Evolutionary conservation across 805 yeast species (phyloP).

Genomic region (Debaryomyces prosopidis): DNA sequence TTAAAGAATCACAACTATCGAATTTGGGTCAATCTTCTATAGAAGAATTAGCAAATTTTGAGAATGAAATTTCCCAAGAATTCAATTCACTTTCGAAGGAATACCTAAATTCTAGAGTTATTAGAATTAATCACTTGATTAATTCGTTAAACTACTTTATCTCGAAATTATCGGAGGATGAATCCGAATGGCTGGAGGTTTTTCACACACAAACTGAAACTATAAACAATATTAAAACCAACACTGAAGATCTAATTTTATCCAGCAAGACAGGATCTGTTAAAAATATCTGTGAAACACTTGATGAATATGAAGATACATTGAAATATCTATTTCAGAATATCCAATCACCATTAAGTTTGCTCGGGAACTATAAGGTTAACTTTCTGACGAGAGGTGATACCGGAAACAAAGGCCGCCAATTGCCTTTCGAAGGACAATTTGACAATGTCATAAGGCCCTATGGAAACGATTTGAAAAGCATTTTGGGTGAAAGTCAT

Average conservation of each 20-base stretch:
- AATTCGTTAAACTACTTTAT: conserved; percentile 24
- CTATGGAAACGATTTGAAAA: conserved; percentile 21
- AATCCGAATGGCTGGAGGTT: conserved; percentile 32
- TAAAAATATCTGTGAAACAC: conserved; percentile 12
- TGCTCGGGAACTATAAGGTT: conserved; percentile 13
- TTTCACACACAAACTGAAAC: conserved; percentile 35
- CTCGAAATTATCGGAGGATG: conserved; percentile 25
- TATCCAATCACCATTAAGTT: conserved; percentile 33
- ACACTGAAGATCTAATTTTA: conserved; percentile 30
- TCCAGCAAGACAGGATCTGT: conserved; percentile 10
- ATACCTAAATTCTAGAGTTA: conserved; percentile 28
- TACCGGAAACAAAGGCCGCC: not conserved
- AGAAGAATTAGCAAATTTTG: conserved; percentile 25
- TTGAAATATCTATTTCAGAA: conserved; percentile 27
- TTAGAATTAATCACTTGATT: conserved; percentile 28
- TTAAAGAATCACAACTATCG: conserved; percentile 3
- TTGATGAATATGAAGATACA: conserved; percentile 32
- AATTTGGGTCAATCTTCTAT: conserved; percentile 19
- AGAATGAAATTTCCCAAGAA: conserved; percentile 19
- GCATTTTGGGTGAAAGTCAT: conserved; percentile 26
- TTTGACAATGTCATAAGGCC: conserved; percentile 23
- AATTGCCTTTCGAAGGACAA: conserved; percentile 10
- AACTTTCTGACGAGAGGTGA: not conserved
- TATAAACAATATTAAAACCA: conserved; percentile 30
- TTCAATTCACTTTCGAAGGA: conserved; percentile 22